Conservation (phyloP, 2,329 filamentous ascomycete genomes). For the Madurella mycetomatis region DNA sequence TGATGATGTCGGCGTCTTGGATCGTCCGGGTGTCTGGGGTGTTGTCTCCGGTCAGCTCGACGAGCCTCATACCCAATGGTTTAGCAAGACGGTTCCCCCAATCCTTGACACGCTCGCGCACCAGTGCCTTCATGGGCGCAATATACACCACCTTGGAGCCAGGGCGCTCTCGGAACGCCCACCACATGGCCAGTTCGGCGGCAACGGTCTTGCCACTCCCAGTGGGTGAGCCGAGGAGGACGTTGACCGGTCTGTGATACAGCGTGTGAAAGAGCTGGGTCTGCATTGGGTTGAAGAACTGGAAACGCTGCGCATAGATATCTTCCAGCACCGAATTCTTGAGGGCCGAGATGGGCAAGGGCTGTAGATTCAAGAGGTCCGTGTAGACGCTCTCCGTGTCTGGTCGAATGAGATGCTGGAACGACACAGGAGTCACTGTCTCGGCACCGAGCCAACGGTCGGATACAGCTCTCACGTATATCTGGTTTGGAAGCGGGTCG, state of each 20-base stretch:
- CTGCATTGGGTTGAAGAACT: constrained; percentile 99
- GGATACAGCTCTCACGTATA: constrained; percentile 90
- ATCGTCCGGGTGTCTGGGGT: constrained; percentile 96
- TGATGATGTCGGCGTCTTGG: constrained; percentile 92
- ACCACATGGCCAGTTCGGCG: constrained; percentile 97
- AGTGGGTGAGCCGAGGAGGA: constrained; percentile 90
- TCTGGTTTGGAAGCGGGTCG: constrained; percentile 89
- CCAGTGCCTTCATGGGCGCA: constrained; percentile 97
- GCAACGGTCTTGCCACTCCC: constrained; percentile 97
- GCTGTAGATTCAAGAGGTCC: constrained; percentile 86
- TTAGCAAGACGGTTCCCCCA: constrained; percentile 79
- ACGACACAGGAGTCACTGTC: constrained; percentile 90
- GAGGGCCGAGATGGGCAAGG: constrained; percentile 77
- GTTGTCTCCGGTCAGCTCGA: constrained; percentile 92
- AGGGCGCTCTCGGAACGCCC: constrained; percentile 91
- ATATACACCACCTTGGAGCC: constrained; percentile 98
- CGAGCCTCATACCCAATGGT: constrained; percentile 82
- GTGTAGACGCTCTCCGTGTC: constrained; percentile 98
- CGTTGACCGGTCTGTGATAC: constrained; percentile 88
- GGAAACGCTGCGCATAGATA: constrained; percentile 81
- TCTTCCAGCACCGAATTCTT: constrained; percentile 85
- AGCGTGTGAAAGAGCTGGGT: constrained; percentile 97
- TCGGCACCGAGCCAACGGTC: constrained; percentile 96
- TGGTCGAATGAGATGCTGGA: constrained; percentile 94
- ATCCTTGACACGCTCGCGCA: constrained; percentile 92